Evolutionary conservation across 2,329 filamentous ascomycete species (phyloP), one percentile per base, ranked within the genome.

Genomic region (Ophiostoma australiae): DNA sequence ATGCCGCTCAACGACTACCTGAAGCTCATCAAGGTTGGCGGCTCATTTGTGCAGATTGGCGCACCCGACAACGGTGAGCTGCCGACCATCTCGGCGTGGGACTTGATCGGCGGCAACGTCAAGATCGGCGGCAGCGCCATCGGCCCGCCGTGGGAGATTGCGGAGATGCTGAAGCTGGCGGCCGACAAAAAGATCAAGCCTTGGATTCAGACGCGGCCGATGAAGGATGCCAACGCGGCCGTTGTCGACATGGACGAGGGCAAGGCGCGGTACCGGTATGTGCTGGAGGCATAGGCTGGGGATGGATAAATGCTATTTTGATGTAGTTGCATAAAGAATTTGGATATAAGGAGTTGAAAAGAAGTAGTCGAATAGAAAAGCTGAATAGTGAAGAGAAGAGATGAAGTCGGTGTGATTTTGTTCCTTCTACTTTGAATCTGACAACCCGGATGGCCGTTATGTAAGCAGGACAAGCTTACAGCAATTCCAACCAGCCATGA

Each of bases 1-100:
- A 90, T 92, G 88, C 90, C 90, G 0, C 76, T 92, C 35, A 79
- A 79, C 70, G 78, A 85, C 61, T 93, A 92, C 79, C 80, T 93
- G 71, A 76, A 80, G 17, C 81, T 92, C 10, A 81, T 92, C 70
- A 87, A 90, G 78, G 83, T 92, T 66, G 89, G 89, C 37, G 89
- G 90, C 23, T 82, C 82, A 5, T 87, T 90, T 76, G 83, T 92
- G 71, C 87, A 91, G 78, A 83, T 92, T 68, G 90, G 90, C 70
- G 73, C 71, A 2, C 90, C 90, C 0, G 90, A 92, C 75, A 84
- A 85, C 55, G 80, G 79, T 5, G 74, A 80, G 4, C 80, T 81
- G 67, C 72, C 72, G 1, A 5, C 37, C 2, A 81, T 91, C 74
- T 82, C 80, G 74, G 86, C 85, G 7, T 88, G 86, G 75, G 80